Base-by-base conservation (phyloP, 2,329 filamentous ascomycete genomes). In the Fusarium lyarnte region DNA sequence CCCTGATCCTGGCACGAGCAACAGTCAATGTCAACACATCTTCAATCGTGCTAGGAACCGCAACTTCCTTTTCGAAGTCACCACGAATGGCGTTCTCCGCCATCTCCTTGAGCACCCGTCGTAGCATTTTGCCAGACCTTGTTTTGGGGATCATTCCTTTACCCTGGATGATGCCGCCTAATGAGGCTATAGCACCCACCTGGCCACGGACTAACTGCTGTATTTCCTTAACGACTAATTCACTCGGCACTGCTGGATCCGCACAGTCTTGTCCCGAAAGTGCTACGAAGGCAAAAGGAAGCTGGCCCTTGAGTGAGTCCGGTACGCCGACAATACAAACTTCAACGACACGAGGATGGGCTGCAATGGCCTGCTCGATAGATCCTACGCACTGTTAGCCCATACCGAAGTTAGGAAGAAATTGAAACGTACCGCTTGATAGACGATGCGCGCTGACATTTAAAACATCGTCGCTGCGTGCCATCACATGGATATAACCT, bases 391-490 rank as follows among this genome's bases (percentile, higher is more conserved):
- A 41, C 58, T 60, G 51, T 72, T 36, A 75, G 68, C 23, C 42
- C 38, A 35, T 23, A 19, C 21, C 13, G 21, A n/a, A 33, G 16
- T 8, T 12, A 25, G 17, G n/a, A 70, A 57, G 5, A 17, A 38
- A 58, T 12, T 35, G 13, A 6, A 29, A 81, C 86, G 76, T 85
- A 93, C 93, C 94, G 16, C 94, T 97, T 71, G 93, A 95, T 69
- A 98, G 91, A 19, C 95, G 89, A 83, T 98, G 95, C 9, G 95
- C 94, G 43, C 94, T 95, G n/a, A 97, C 95, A 78, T 98, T 98
- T 78, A 98, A 94, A 66, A 98, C 92, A 80, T 98, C 95, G 83
- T 98, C 95, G 36, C 85, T 87, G 43, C 89, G 83, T 43, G 87
- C 87, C 89, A 91, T 90, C 74, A 91, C 88, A 72, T 88, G 87